phyloP scores from a whole-genome alignment of 169 alveolate genomes.

The Plasmodium vivax region DNA sequence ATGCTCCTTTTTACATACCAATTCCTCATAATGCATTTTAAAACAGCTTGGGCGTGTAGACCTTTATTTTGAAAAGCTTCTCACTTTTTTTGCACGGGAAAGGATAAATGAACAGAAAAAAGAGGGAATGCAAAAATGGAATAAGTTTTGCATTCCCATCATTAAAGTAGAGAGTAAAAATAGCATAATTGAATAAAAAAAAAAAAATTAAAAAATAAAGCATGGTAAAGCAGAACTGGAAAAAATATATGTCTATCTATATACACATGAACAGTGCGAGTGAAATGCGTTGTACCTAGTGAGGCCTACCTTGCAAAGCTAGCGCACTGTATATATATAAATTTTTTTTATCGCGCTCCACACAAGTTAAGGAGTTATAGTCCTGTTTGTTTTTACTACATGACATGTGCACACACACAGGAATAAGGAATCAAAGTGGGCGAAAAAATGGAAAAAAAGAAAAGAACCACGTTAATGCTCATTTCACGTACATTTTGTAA shows the following conservation, averaged over 20 bases:
- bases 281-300: slow-evolving; percentile 18
- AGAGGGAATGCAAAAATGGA: not conserved
- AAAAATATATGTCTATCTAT: not conserved
- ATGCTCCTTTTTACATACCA: slow-evolving; percentile 28
- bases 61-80: not conserved
- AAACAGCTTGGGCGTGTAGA: not conserved
- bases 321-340: not conserved
- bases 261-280: not conserved
- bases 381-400: not conserved
- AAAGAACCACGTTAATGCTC: not conserved
- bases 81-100: slow-evolving; percentile 14
- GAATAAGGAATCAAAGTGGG: not conserved
- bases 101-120: slow-evolving; percentile 1
- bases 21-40: slow-evolving; percentile 54
- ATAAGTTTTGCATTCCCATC: not conserved
- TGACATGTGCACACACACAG: not conserved
- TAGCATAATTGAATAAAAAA: not conserved
- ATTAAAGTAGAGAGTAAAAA: not conserved
- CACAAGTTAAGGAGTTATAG: not conserved
- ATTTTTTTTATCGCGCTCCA: not conserved
- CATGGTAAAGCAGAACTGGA: not conserved
- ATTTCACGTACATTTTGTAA: not conserved
- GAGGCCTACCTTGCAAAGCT: not conserved
- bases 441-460: not conserved
- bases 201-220: not conserved